phyloP scores from a whole-genome alignment of 2,329 filamentous ascomycete species.

The Colletotrichum viniferum region DNA sequence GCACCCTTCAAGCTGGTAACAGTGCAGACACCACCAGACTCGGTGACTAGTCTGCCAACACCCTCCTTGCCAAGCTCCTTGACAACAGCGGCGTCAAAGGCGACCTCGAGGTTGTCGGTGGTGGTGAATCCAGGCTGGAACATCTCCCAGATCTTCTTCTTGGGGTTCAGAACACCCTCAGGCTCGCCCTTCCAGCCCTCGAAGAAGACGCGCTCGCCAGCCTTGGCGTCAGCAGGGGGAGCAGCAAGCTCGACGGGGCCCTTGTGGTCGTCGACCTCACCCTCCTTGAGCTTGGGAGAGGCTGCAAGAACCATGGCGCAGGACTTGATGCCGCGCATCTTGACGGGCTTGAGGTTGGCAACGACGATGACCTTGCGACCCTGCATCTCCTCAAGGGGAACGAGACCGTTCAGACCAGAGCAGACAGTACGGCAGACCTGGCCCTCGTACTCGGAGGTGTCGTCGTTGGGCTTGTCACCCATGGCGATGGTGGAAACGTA shows the following conservation, averaged over 20 bases:
- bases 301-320: constrained; percentile 93
- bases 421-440: constrained; percentile 94
- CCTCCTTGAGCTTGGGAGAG: constrained; percentile 81
- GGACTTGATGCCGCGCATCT: constrained; percentile 87
- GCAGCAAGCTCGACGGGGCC: constrained; percentile 91
- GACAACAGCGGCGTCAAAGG: constrained; percentile 80
- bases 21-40: constrained; percentile 79
- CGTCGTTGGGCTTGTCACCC: constrained; percentile 86
- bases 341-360: constrained; percentile 98
- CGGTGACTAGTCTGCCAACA: constrained; percentile 73
- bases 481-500: constrained; percentile 96
- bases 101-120: constrained; percentile 79
- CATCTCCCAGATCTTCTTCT: constrained; percentile 99
- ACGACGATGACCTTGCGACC: constrained; percentile 93
- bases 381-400: constrained; percentile 97
- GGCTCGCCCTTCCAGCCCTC: constrained; percentile 94
- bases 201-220: constrained; percentile 89
- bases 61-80: constrained; percentile 77
- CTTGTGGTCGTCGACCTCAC: constrained; percentile 83
- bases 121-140: constrained; percentile 97
- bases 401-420: constrained; percentile 91
- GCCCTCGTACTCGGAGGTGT: constrained; percentile 90
- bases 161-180: constrained; percentile 92
- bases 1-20: constrained; percentile 83
- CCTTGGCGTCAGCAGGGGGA: constrained; percentile 77